phyloP scores from a whole-genome alignment of 2,329 filamentous ascomycete species.

The Fusarium pseudoanthophilum region DNA sequence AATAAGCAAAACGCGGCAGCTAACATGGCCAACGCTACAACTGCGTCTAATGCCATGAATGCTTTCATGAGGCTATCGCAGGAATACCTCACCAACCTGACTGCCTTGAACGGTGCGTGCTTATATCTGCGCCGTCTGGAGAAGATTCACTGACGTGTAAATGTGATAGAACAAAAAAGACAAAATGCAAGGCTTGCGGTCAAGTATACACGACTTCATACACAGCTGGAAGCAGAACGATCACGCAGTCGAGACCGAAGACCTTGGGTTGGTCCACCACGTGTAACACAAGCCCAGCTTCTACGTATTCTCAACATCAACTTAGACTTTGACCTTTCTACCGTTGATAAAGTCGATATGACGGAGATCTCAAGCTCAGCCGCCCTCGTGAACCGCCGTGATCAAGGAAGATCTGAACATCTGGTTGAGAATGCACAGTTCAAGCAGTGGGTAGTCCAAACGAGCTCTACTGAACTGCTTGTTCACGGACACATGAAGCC shows the following conservation, averaged over 20 bases:
- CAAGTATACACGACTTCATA: accelerated
- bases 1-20: background rate
- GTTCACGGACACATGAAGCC: background rate
- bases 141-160: accelerated
- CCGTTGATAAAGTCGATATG: background rate
- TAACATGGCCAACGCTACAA: background rate
- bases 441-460: background rate
- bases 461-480: background rate
- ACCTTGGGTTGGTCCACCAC: background rate
- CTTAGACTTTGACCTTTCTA: background rate
- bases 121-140: accelerated
- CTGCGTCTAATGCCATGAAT: background rate
- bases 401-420: background rate
- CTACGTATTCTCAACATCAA: background rate
- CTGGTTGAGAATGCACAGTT: background rate
- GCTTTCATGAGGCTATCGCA: background rate
- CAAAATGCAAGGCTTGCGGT: background rate
- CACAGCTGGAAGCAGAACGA: accelerated
- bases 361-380: background rate
- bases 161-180: background rate
- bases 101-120: background rate
- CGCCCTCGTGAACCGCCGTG: background rate
- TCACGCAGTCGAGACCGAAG: background rate
- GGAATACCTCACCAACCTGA: background rate
- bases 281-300: background rate